Conservation (phyloP, 2,329 filamentous ascomycete genomes). For the Ophiostoma sp. region DNA sequence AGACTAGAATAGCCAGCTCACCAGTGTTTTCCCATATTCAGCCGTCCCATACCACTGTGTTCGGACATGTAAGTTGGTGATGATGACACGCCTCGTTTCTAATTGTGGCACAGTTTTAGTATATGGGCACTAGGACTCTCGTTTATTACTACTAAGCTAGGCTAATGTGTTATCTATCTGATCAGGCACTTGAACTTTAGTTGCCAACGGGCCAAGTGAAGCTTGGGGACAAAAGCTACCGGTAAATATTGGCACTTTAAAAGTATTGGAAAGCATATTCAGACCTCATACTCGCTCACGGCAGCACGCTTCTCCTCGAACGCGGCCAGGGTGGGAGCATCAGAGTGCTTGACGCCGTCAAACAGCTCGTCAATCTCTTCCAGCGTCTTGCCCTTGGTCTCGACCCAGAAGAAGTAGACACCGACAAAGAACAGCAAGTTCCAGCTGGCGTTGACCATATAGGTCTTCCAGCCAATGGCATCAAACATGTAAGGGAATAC, state of each 20-base stretch:
- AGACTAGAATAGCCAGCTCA: no score
- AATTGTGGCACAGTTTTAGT: not conserved
- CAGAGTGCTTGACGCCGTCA: constrained; percentile 28
- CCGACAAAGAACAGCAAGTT: constrained; percentile 26
- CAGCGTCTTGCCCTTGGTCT: constrained; percentile 37
- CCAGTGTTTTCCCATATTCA: no score
- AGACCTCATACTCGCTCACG: constrained; percentile 16
- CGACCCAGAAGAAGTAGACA: constrained; percentile 28
- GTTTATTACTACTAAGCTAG: not conserved
- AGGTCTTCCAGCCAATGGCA: constrained; percentile 26
- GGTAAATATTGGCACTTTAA: not conserved
- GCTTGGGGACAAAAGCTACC: not conserved
- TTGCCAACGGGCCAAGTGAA: not conserved
- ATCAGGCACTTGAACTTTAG: not conserved
- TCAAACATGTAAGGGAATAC: constrained; percentile 28
- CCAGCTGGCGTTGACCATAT: constrained; percentile 29
- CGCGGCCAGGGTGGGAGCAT: constrained; percentile 28
- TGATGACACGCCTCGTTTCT: no score
- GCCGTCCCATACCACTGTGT: no score
- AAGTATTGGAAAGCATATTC: not conserved
- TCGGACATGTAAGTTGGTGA: no score
- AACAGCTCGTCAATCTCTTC: constrained; percentile 22
- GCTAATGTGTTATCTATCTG: not conserved
- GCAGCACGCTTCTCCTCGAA: constrained; percentile 13
- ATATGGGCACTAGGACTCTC: not conserved